Evolutionary conservation across 306 rosid genomes (phyloP).

Genomic region (Malus domestica): ASM211411v1 NC_041792.1:28562907-28563406

Average conservation of each 20-base stretch:
- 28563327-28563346: slow-evolving; percentile 49
- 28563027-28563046: background rate
- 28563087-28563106: slow-evolving; percentile 68
- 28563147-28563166: slow-evolving; percentile 59
- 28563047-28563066: slow-evolving; percentile 19
- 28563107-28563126: slow-evolving; percentile 83
- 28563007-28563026: background rate
- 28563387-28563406: slow-evolving; percentile 44
- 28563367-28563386: slow-evolving; percentile 53
- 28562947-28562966: background rate
- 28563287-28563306: slow-evolving; percentile 84
- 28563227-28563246: slow-evolving; percentile 50
- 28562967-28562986: background rate
- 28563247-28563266: slow-evolving; percentile 81
- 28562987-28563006: background rate
- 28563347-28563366: slow-evolving; percentile 63
- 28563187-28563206: slow-evolving; percentile 75
- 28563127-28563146: slow-evolving; percentile 72
- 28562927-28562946: background rate
- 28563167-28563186: slow-evolving; percentile 76
- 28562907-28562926: background rate
- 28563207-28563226: slow-evolving; percentile 67
- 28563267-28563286: slow-evolving; percentile 84
- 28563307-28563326: slow-evolving; percentile 50
- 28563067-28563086: slow-evolving; percentile 92